Evolutionary conservation across 331 rosid genomes (phyloP).

Genomic region (Rosa hybrid): DNA sequence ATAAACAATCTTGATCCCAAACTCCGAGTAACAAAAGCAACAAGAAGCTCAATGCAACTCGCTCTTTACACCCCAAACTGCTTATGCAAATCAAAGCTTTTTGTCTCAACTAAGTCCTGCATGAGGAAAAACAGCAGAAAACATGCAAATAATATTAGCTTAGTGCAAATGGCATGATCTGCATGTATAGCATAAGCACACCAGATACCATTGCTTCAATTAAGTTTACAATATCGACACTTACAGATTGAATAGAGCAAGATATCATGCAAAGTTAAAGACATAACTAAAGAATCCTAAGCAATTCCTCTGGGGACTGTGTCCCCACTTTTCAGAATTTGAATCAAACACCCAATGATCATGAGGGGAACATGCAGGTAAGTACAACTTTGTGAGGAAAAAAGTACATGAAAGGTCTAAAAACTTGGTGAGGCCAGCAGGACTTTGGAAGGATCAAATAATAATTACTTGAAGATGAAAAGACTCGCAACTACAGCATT

Average conservation of each 20-base stretch:
- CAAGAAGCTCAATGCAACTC: neutral
- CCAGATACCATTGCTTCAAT: neutral
- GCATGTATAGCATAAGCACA: constrained; percentile 1
- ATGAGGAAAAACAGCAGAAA: neutral
- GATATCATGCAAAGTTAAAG: neutral
- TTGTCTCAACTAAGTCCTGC: constrained; percentile 23
- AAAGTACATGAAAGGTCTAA: neutral
- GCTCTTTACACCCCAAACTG: constrained; percentile 3
- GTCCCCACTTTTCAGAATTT: neutral
- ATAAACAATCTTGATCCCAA: constrained; percentile 3
- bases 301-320: neutral
- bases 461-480: neutral
- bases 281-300: neutral
- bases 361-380: neutral
- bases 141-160: neutral
- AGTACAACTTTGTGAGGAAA: neutral
- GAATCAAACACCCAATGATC: neutral
- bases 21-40: neutral
- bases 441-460: neutral
- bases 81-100: constrained; percentile 7
- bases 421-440: neutral
- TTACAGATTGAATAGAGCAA: neutral
- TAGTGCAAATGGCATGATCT: neutral
- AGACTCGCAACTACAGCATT: neutral
- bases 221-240: neutral